Evolutionary conservation across 805 yeast genomes (phyloP).

Genomic region (Wilhelminamyces savonicus): DNA sequence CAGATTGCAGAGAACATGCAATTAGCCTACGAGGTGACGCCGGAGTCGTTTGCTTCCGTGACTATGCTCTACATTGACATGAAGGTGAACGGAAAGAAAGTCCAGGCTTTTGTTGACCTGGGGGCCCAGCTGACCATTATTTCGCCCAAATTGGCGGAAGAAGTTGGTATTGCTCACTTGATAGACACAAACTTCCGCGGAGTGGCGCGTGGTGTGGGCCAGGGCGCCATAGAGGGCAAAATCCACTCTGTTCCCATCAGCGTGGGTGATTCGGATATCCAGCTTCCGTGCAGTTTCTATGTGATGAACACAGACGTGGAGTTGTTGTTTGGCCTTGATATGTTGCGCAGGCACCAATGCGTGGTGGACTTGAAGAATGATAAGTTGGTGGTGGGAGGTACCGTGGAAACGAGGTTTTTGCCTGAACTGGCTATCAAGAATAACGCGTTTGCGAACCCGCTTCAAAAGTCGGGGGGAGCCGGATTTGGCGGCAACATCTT

Average conservation of each 20-base stretch:
- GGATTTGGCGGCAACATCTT: slow-evolving; percentile 32
- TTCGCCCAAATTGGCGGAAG: slow-evolving; percentile 69
- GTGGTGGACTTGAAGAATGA: slow-evolving; percentile 65
- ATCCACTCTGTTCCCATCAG: slow-evolving; percentile 85
- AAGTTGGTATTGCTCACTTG: slow-evolving; percentile 60
- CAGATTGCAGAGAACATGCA: slow-evolving; percentile 76
- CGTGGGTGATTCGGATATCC: slow-evolving; percentile 48
- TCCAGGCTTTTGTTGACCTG: slow-evolving; percentile 92
- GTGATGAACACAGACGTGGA: slow-evolving; percentile 65
- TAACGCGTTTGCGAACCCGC: slow-evolving; percentile 10
- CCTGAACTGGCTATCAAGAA: slow-evolving; percentile 62
- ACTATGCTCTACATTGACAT: slow-evolving; percentile 78
- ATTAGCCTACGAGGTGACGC: slow-evolving; percentile 78
- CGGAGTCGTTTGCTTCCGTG: slow-evolving; percentile 81
- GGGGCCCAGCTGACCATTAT: slow-evolving; percentile 92
- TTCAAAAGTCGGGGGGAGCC: slow-evolving; percentile 1
- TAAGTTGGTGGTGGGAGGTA: slow-evolving; percentile 60
- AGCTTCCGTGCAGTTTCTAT: slow-evolving; percentile 34
- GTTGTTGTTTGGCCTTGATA: slow-evolving; percentile 78
- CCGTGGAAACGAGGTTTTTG: slow-evolving; percentile 64
- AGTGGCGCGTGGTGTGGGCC: slow-evolving; percentile 87
- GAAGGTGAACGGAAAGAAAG: slow-evolving; percentile 70
- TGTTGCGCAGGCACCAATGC: slow-evolving; percentile 87
- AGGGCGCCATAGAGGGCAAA: slow-evolving; percentile 68
- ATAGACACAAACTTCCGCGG: slow-evolving; percentile 79